Conservation (phyloP, 129 eudicot species). For the Erigeron canadensis region DNA sequence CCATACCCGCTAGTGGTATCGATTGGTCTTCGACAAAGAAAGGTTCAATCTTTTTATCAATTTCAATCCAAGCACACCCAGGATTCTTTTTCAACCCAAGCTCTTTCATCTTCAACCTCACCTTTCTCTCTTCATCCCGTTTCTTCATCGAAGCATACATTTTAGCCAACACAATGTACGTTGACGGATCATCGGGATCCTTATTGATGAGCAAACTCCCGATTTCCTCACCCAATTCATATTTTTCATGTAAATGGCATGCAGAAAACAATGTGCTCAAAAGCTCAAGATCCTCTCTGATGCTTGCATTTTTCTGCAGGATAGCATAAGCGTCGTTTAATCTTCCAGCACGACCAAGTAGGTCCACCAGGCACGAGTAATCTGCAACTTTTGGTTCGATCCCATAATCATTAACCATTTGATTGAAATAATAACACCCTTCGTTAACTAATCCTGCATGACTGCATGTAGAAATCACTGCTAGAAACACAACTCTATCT, state of each 20-base stretch:
- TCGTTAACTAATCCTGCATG: conserved; percentile 36
- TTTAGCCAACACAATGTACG: conserved; percentile 33
- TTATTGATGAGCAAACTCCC: conserved; percentile 34
- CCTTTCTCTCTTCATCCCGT: conserved; percentile 38
- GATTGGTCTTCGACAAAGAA: conserved; percentile 32
- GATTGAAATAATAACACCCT: conserved; percentile 36
- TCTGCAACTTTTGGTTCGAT: conserved; percentile 30
- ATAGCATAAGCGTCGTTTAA: conserved; percentile 31
- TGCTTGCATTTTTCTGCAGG: conserved; percentile 8
- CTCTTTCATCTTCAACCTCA: conserved; percentile 39
- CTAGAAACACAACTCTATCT: conserved; percentile 39
- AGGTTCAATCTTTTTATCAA: conserved; percentile 37
- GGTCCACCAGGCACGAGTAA: conserved; percentile 31
- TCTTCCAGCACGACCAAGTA: conserved; percentile 34
- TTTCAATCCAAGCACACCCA: conserved; percentile 42
- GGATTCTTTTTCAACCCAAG: conserved; percentile 37
- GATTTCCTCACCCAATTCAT: conserved; percentile 27
- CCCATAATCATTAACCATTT: conserved; percentile 32
- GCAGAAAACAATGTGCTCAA: conserved; percentile 41
- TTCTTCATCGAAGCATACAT: conserved; percentile 38
- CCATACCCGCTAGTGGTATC: conserved; percentile 28
- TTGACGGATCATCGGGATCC: conserved; percentile 33
- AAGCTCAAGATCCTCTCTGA: conserved; percentile 31
- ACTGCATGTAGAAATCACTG: conserved; percentile 31
- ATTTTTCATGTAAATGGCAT: conserved; percentile 30